phyloP scores from a whole-genome alignment of 306 rosid genomes.

The Heteromeles arbutifolia region DNA sequence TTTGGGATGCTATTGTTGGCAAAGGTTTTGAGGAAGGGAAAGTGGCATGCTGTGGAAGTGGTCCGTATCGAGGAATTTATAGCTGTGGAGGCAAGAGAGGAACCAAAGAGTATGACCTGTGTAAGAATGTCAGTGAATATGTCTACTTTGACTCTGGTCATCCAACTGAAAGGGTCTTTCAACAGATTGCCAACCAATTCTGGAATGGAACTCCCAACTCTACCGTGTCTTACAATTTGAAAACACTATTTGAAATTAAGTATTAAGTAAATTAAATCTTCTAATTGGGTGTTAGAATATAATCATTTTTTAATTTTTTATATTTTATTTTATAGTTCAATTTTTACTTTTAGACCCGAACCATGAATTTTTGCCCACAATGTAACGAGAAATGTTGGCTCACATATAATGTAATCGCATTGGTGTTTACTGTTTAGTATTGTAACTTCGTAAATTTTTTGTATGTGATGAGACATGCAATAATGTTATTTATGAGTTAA shows the following conservation, averaged over 20 bases:
- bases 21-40: constrained; percentile 28
- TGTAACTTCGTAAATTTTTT: no score
- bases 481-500: no score
- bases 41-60: constrained; percentile 27
- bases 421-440: no score
- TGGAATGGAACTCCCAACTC: constrained; percentile 26
- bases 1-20: background rate
- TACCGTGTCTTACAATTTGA: constrained; percentile 17
- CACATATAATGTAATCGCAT: no score
- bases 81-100: constrained; percentile 35
- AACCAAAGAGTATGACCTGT: constrained; percentile 23
- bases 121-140: constrained; percentile 22
- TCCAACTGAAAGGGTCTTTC: constrained; percentile 6
- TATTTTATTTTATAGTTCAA: no score
- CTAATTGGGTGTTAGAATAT: background rate
- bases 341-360: background rate
- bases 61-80: constrained; percentile 12
- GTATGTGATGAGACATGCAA: no score
- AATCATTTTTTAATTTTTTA: no score
- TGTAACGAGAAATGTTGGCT: no score
- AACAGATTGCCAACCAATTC: constrained; percentile 17
- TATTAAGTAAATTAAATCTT: background rate
- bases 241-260: constrained; percentile 12
- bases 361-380: no score
- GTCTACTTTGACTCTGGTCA: constrained; percentile 44